These are phyloP conservation scores for Chaetomidium leptoderma DNA, from an alignment of 495 filamentous ascomycete species.

Conservation along the genomic window DNA sequence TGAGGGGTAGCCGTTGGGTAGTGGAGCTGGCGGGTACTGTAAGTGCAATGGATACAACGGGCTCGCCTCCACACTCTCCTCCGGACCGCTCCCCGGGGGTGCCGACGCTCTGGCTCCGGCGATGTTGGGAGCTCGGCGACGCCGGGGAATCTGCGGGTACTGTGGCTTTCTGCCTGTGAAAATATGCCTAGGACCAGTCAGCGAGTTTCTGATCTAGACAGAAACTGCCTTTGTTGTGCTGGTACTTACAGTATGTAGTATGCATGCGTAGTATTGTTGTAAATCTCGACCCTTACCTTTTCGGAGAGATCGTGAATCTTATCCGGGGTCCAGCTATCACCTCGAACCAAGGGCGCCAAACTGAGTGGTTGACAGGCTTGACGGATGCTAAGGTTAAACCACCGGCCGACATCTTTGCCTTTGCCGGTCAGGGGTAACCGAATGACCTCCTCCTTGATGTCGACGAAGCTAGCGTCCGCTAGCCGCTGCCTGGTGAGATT, in stretches of 20 bases:
- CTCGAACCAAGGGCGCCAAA: constrained; percentile 68
- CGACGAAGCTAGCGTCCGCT: constrained; percentile 70
- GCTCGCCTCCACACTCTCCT: too few relatives aligned
- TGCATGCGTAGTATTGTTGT: constrained; percentile 59
- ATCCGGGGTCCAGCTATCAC: constrained; percentile 55
- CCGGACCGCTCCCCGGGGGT: too few relatives aligned
- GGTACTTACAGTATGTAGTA: constrained; percentile 64
- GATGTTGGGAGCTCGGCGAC: too few relatives aligned
- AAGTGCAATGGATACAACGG: too few relatives aligned
- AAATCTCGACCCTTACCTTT: constrained; percentile 64
- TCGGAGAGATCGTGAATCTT: constrained; percentile 58
- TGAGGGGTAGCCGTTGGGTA: too few relatives aligned
- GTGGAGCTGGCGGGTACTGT: too few relatives aligned
- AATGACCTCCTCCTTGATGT: constrained; percentile 71
- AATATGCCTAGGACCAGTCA: constrained; percentile 25
- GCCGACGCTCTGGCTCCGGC: too few relatives aligned
- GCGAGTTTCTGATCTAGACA: not conserved
- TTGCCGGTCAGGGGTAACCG: constrained; percentile 69
- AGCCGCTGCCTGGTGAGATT: constrained; percentile 59
- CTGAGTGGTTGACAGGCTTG: constrained; percentile 72
- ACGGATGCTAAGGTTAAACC: constrained; percentile 76
- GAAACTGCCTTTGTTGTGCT: not conserved
- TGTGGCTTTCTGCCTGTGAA: constrained; percentile 27
- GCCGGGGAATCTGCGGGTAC: too few relatives aligned
- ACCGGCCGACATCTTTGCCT: constrained; percentile 69